These are phyloP conservation scores for Stephanodiscus triporus DNA, from an alignment of 108 stramenopile genomes.

Conservation along the genomic window DNA sequence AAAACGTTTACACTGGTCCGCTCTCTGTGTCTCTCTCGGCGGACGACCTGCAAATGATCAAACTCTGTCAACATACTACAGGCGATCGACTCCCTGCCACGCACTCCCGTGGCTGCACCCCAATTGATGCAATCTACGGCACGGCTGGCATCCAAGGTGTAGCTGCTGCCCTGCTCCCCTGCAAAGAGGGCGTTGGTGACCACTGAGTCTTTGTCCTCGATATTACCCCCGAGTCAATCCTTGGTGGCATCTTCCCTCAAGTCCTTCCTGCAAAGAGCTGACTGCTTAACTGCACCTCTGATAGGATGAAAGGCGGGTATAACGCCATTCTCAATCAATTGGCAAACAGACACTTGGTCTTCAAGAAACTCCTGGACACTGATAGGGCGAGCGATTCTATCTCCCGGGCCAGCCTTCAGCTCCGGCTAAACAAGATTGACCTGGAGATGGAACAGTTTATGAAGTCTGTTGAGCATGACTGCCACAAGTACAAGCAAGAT, in stretches of 20 bases:
- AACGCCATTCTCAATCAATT: neutral
- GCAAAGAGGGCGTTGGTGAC: constrained; percentile 21
- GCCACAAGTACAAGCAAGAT: neutral
- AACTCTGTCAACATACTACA: too few relatives aligned
- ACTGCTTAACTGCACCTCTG: constrained; percentile 2
- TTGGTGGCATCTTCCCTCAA: constrained; percentile 10
- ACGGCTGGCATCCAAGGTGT: neutral
- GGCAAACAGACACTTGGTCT: neutral
- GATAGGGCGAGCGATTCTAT: too few relatives aligned
- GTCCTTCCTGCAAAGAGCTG: neutral
- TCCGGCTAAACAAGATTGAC: constrained; percentile 8
- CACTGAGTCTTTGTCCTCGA: constrained; percentile 17
- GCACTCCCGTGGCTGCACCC: neutral
- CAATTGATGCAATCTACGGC: constrained; percentile 22
- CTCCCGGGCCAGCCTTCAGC: too few relatives aligned
- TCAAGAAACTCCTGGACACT: neutral
- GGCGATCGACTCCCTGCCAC: too few relatives aligned
- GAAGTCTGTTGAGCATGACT: neutral
- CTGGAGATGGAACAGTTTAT: constrained; percentile 14
- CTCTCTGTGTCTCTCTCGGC: neutral
- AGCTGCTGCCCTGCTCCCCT: neutral
- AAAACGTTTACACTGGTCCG: constrained; percentile 7
- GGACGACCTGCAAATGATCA: too few relatives aligned
- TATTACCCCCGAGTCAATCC: constrained; percentile 6
- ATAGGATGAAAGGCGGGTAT: neutral